Evolutionary conservation across 2,329 filamentous ascomycete species (phyloP).

Genomic region (Dryadomyces quercivorus): DNA sequence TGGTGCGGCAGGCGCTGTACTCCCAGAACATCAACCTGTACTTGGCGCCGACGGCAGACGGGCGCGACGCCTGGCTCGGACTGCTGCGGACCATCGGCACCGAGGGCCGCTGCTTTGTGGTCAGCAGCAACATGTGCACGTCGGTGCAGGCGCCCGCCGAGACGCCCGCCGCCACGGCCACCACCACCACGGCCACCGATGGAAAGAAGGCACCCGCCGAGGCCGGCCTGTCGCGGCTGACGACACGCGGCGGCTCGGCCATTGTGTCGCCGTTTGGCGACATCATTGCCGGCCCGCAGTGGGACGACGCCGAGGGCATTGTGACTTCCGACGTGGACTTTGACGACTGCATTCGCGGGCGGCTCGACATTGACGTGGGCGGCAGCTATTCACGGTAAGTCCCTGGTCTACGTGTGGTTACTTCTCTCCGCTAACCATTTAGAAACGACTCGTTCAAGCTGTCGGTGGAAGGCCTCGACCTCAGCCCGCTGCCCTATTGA

Average conservation of each 20-base stretch:
- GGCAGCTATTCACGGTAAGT: conserved; percentile 72
- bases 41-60: conserved; percentile 81
- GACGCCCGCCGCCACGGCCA: not conserved
- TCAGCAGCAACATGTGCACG: conserved; percentile 77
- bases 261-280: conserved; percentile 72
- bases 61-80: conserved; percentile 66
- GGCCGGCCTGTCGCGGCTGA: not conserved
- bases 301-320: conserved; percentile 63
- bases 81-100: conserved; percentile 72
- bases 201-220: not conserved
- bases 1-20: conserved; percentile 74
- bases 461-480: conserved; percentile 43
- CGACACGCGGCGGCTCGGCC: conserved; percentile 60
- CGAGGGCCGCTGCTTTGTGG: conserved; percentile 75
- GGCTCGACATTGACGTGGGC: conserved; percentile 71
- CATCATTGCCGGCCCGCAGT: conserved; percentile 69
- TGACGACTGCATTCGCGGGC: conserved; percentile 72
- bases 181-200: not conserved
- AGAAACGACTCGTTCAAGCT: conserved; percentile 52
- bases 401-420: too few species aligned
- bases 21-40: conserved; percentile 86
- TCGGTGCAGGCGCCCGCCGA: conserved; percentile 17
- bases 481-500: conserved; percentile 43
- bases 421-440: conserved; percentile 4
- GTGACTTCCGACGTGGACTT: conserved; percentile 68